A percentile compares a stretch with the other conserved stretches of the same genome.
phyloP scores from a whole-genome alignment of 192 early-diverging fungal species.

The Entophlyctis helioformis region DNA sequence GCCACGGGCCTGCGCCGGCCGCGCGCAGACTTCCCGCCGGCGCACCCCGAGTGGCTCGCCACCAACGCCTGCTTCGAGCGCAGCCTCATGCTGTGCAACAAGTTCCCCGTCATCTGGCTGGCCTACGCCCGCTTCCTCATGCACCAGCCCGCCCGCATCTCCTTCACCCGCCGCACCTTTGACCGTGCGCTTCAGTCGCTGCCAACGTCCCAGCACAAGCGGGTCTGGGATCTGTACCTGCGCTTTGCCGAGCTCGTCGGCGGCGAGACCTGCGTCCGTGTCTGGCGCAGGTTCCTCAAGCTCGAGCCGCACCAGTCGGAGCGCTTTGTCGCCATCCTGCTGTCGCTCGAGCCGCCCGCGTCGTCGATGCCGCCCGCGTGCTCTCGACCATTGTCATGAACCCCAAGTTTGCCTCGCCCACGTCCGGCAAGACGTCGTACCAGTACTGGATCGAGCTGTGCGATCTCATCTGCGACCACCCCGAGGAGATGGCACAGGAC shows the following conservation, averaged over 20 bases:
- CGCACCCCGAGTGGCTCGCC: conserved; percentile 40
- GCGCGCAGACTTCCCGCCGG: no score
- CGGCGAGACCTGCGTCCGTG: conserved; percentile 66
- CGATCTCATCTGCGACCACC: conserved; percentile 63
- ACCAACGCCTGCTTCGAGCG: conserved; percentile 76
- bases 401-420: conserved; percentile 49
- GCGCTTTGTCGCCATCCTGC: conserved; percentile 58
- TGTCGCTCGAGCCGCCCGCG: conserved; percentile 45
- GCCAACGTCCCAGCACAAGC: conserved; percentile 85
- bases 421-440: conserved; percentile 46
- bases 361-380: conserved; percentile 65
- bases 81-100: conserved; percentile 80
- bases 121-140: conserved; percentile 60
- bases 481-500: conserved; percentile 53
- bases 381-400: conserved; percentile 63
- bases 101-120: conserved; percentile 92
- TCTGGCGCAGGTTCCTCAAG: conserved; percentile 76
- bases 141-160: conserved; percentile 54
- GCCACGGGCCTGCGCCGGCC: conserved; percentile 23
- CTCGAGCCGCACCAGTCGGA: conserved; percentile 67
- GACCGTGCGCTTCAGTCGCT: conserved; percentile 81
- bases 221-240: conserved; percentile 81
- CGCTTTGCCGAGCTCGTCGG: conserved; percentile 64
- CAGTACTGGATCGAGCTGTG: conserved; percentile 81
- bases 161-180: conserved; percentile 67